A percentile compares a stretch with the other conserved stretches of the same genome.
These are phyloP conservation scores for Linnemannia elongata DNA, from an alignment of 192 early-diverging fungal species.

Conservation along the genomic window DNA sequence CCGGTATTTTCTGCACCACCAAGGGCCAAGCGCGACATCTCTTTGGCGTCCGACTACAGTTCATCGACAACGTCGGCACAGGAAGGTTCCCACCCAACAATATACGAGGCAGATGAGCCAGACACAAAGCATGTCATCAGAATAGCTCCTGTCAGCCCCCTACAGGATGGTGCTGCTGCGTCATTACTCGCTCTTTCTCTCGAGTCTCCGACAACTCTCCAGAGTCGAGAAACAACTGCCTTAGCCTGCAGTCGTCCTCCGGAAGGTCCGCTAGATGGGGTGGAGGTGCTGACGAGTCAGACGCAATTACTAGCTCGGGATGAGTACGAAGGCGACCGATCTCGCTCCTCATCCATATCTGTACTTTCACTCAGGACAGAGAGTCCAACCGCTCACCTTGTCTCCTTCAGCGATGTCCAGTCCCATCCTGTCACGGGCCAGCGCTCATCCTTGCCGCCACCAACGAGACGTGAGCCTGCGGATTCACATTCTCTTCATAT, in stretches of 20 bases:
- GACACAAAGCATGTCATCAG: neutral
- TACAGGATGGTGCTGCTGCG: constrained; percentile 25
- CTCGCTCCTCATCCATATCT: constrained; percentile 25
- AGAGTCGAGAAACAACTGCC: neutral
- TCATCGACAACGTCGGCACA: constrained; percentile 29
- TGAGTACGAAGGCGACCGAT: constrained; percentile 2
- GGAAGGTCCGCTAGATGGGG: neutral
- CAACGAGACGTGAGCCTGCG: neutral
- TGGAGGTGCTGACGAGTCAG: neutral
- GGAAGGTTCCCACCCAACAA: constrained; percentile 33
- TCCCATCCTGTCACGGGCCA: neutral
- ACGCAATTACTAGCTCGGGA: neutral
- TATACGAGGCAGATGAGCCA: constrained; percentile 7
- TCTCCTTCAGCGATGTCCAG: neutral
- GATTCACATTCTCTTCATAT: neutral
- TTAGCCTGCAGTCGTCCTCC: neutral
- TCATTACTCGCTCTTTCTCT: constrained; percentile 31
- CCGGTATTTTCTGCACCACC: neutral
- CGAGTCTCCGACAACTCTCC: constrained; percentile 23
- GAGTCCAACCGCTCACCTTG: neutral
- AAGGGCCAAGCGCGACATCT: constrained; percentile 16
- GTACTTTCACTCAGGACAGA: constrained; percentile 27
- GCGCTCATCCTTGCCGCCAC: neutral
- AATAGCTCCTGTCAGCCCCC: constrained; percentile 12
- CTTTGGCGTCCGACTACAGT: constrained; percentile 29